phyloP scores from a whole-genome alignment of 78 protist species.

The slime mould (Dictyostelium discoideum) region dicty_2.7 NC_007088.5:7374001-7374500 shows the following conservation, averaged over 20 bases:
- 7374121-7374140: not conserved
- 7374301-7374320: not conserved
- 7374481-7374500: not conserved
- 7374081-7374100: not conserved
- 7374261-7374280: constrained; percentile 13
- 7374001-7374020: not conserved
- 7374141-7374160: not conserved
- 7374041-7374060: constrained; percentile 23
- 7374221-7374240: constrained; percentile 22
- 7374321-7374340: constrained; percentile 24
- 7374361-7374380: constrained; percentile 58
- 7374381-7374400: constrained; percentile 7
- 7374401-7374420: not conserved
- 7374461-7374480: not conserved
- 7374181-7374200: too few species aligned
- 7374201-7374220: too few species aligned
- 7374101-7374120: constrained; percentile 17
- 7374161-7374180: too few species aligned
- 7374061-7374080: not conserved
- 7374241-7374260: constrained; percentile 6
- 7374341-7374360: not conserved
- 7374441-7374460: constrained; percentile 29
- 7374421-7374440: constrained; percentile 18
- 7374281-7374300: constrained; percentile 4
- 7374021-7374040: constrained; percentile 10